A percentile compares a stretch with the other conserved stretches of the same genome.
Evolutionary conservation across 2,329 filamentous ascomycete genomes (phyloP).

Genomic region (Rhinocladiella mackenziei): DNA sequence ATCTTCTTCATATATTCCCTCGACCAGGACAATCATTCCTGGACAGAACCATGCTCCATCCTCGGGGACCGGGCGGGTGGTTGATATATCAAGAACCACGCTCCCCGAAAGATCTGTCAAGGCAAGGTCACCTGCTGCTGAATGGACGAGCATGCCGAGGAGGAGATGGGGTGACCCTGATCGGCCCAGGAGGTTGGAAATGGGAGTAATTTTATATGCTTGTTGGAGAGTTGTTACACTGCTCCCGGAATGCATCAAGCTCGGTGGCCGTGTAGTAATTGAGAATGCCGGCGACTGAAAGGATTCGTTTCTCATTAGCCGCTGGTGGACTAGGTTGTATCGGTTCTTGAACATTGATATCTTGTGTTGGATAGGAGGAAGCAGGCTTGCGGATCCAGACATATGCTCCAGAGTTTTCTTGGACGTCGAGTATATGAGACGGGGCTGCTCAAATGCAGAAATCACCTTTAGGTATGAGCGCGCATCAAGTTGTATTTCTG

Average conservation of each 20-base stretch:
- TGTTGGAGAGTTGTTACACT: constrained; percentile 53
- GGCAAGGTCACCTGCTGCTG: constrained; percentile 69
- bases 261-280: constrained; percentile 49
- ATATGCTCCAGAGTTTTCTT: constrained; percentile 90
- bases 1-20: constrained; percentile 95
- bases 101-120: constrained; percentile 85
- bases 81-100: constrained; percentile 75
- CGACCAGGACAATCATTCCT: constrained; percentile 92
- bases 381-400: constrained; percentile 60
- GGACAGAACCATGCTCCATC: constrained; percentile 89
- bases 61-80: constrained; percentile 76
- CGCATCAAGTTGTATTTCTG: constrained; percentile 62
- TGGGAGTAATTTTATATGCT: constrained; percentile 82
- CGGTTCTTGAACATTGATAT: constrained; percentile 82
- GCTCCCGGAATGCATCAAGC: constrained; percentile 58
- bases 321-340: constrained; percentile 88
- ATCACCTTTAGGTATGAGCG: constrained; percentile 81
- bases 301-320: constrained; percentile 84
- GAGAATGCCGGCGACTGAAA: constrained; percentile 81
- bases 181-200: constrained; percentile 70
- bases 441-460: constrained; percentile 78
- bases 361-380: constrained; percentile 76
- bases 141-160: constrained; percentile 76
- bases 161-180: constrained; percentile 82
- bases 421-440: constrained; percentile 43